Base-by-base conservation (phyloP, 2,329 filamentous ascomycete species). In the Cladosporium cucumerinum region DNA sequence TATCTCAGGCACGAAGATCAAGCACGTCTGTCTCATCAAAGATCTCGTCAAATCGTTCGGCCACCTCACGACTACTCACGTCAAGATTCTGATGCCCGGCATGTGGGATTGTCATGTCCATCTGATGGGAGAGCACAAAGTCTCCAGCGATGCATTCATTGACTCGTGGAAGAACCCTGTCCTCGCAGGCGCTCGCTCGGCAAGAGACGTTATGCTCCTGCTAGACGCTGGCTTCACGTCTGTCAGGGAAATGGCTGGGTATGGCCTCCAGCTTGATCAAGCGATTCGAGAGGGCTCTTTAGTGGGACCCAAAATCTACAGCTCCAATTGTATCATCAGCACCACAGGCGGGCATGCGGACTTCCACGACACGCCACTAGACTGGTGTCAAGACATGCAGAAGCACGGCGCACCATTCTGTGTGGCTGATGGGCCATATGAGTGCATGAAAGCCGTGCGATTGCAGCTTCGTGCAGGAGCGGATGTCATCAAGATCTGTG, bases 71-170 rank as follows among this genome's bases (percentile, higher is more conserved):
- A 71, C 71, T 28, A 74, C 72, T 0, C 72, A 74, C 21, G 79
- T 84, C 16, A 77, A 78, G 0, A 77, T 81, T 11, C 69, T 83
- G 10, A 80, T 85, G 74, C 82, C 83, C 0, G 83, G 83, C 2
- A 76, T 85, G 32, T 85, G 82, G 82, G 83, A 85, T 65, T 81
- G 78, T 66, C 83, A 85, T 70, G 76, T 79, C 0, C 83, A 85
- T 69, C 82, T 81, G 66, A 67, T 77, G 5, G 82, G 80, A n/a
- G 64, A 72, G 2, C 73, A 62, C 68, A 71, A 54, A 30, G 72
- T 54, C 55, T 71, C 62, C 59, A 63, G 64, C 39, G 65, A 66
- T 16, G 69, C 66, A n/a, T 66, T 71, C 32, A 61, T 70, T 16
- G 71, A 51, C 67, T 73, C 30, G 68, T 71, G 26, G 65, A 70